These are phyloP conservation scores for Inga oerstediana DNA, from an alignment of 306 rosid genomes.

Conservation along the genomic window DNA sequence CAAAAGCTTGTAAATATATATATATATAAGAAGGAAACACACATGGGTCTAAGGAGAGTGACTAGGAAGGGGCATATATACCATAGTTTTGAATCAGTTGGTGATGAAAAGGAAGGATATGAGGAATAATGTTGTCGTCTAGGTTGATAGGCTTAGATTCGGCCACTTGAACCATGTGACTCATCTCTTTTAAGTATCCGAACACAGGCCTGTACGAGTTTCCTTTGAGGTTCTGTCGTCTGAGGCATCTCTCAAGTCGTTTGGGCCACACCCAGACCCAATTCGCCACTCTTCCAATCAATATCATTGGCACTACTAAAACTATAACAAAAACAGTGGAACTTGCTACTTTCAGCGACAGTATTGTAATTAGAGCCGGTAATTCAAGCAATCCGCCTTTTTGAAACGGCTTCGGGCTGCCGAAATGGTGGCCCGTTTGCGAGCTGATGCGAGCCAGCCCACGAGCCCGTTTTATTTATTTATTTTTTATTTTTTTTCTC, in stretches of 20 bases:
- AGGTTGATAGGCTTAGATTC: not conserved
- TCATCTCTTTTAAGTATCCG: constrained; percentile 16
- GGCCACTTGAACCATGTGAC: not conserved
- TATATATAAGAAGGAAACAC: no score
- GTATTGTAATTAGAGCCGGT: not conserved
- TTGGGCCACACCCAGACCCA: constrained; percentile 24
- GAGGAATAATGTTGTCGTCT: not conserved
- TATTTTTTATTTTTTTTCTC: no score
- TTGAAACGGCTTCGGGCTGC: no score
- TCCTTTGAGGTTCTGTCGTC: constrained; percentile 24
- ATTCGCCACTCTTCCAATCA: constrained; percentile 3
- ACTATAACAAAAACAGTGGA: not conserved
- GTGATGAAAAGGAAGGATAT: not conserved
- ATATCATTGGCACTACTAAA: not conserved
- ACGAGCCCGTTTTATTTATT: no score
- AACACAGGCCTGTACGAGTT: constrained; percentile 25
- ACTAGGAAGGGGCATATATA: not conserved
- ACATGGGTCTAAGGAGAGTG: no score
- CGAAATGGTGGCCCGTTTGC: no score
- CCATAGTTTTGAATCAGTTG: not conserved
- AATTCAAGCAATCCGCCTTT: no score
- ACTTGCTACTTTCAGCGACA: not conserved
- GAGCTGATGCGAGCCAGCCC: no score
- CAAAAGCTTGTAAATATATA: no score
- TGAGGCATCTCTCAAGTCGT: constrained; percentile 25